Evolutionary conservation across 805 yeast genomes (phyloP), one percentile per base, ranked within the genome.

Genomic region (Pichia kluyveri): DNA sequence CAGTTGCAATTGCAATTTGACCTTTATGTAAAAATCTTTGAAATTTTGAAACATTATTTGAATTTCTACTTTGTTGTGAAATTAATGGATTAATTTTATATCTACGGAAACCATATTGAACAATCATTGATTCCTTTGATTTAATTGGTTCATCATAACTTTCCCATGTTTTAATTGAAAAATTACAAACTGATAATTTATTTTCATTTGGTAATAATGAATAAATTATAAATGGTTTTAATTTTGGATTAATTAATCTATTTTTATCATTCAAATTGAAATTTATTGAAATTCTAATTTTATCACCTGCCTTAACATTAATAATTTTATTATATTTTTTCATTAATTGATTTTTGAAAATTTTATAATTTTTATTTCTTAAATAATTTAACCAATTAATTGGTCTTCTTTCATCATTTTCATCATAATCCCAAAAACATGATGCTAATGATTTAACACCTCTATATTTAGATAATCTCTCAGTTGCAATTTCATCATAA

Each of bases 41-140:
- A 59, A 75, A 83, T 62, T 87, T 90, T 68, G 88, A 87, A 34
- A 91, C 96, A 59, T 88, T 85, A 62, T 90, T 91, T 44, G 87
- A 71, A 48, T 82, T 81, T 58, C 80, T 82, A 5, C 88, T 77
- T 10, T 82, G 82, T 56, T 84, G 85, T 45, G 91, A 87, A 70
- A 83, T 91, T 31, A 86, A 59, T 15, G 99, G 99, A 47, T 80
- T 72, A 45, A 91, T 83, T 14, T 78, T 73, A 62, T 86, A 81
- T 59, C 99, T 78, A 66, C 98, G 82, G 46, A 91, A 86, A 27
- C 99, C 99, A 61, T 89, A 90, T 68, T 93, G 98, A 15, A 86
- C 91, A 46, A 90, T 70, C 54, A 93, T 70, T 31, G 80, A 67
- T 42, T 86, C 95, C 56, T 83, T 83, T n/a, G 95, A 79, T 43